Evolutionary conservation across 805 yeast species (phyloP), one percentile per base, ranked within the genome.

Genomic region (Myxozyma monticola): DNA sequence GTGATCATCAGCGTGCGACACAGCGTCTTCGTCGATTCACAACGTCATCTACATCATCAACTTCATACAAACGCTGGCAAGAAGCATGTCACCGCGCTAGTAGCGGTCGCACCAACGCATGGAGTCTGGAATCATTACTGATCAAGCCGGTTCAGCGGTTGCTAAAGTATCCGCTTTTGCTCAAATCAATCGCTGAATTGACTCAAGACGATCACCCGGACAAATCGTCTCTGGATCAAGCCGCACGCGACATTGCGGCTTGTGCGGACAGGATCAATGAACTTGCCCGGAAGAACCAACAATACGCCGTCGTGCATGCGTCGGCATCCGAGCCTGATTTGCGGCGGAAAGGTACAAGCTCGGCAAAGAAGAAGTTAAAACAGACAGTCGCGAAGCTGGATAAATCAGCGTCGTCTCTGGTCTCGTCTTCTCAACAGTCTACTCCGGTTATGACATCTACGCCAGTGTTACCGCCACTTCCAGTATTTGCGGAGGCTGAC

Each of bases 101-200:
- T 12, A 52, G 61, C 35, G 37, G 50, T 9, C 44, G 54, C 26
- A 68, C 75, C 2, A 65, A 66, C 1, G 70, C 72, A 0, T 69
- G 75, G 73, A 67, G 73, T 21, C 58, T 74, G 36, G 75, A 73
- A 40, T 61, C 71, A 4, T 60, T 76, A 29, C 56, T 76, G 18
- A 65, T 68, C 40, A 72, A 70, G 50, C 80, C 80, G 0, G 67
- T 76, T 4, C 78, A 76, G 58, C 60, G 79, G 29, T 52, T 77
- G 28, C 60, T 68, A 29, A 71, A 71, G 53, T 75, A 76, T 42
- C 76, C 76, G 0, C 52, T 72, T 21, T 60, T 72, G 17, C 44
- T 72, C 29, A 56, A 56, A 20, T 55, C 67, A n/a, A 41, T 71
- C n/a, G 52, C 68, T 7, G 61, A 64, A 7, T 46, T 38, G 44